Conservation (phyloP, 192 early-diverging fungal species). For the Coemansia sp. region DNA sequence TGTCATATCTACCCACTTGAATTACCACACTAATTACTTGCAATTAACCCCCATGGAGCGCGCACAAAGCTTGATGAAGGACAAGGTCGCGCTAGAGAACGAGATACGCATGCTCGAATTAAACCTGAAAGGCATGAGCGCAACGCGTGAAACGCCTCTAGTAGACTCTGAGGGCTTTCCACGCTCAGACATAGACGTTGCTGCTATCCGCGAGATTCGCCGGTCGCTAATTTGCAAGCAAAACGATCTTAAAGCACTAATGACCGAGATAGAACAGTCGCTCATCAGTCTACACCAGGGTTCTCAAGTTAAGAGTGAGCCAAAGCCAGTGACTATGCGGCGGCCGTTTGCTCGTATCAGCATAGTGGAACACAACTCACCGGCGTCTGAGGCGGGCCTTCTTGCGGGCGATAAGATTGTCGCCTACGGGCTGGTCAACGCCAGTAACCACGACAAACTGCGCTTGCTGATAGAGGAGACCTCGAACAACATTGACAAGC, state of each 20-base stretch:
- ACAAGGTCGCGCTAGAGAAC: constrained; percentile 36
- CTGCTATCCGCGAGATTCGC: constrained; percentile 59
- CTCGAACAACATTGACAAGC: constrained; percentile 22
- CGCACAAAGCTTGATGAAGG: constrained; percentile 31
- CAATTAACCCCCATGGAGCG: constrained; percentile 24
- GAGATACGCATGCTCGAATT: constrained; percentile 36
- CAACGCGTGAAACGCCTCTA: constrained; percentile 58
- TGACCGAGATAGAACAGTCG: constrained; percentile 59
- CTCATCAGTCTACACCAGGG: constrained; percentile 54
- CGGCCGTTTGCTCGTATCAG: constrained; percentile 50
- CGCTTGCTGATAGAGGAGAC: constrained; percentile 22
- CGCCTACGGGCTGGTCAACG: constrained; percentile 23
- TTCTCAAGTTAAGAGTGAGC: neutral
- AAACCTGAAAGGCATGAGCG: constrained; percentile 41
- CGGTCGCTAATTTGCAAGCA: constrained; percentile 56
- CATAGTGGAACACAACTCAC: constrained; percentile 39
- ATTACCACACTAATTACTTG: neutral
- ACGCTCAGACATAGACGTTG: constrained; percentile 69
- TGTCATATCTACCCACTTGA: neutral
- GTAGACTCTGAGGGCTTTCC: constrained; percentile 68
- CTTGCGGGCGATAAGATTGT: constrained; percentile 41
- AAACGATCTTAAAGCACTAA: constrained; percentile 62
- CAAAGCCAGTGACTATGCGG: neutral
- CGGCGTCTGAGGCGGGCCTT: constrained; percentile 43
- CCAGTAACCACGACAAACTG: constrained; percentile 24